These are phyloP conservation scores for Beta macrorhiza DNA, from an alignment of 179 eudicot species.

Conservation along the genomic window DNA sequence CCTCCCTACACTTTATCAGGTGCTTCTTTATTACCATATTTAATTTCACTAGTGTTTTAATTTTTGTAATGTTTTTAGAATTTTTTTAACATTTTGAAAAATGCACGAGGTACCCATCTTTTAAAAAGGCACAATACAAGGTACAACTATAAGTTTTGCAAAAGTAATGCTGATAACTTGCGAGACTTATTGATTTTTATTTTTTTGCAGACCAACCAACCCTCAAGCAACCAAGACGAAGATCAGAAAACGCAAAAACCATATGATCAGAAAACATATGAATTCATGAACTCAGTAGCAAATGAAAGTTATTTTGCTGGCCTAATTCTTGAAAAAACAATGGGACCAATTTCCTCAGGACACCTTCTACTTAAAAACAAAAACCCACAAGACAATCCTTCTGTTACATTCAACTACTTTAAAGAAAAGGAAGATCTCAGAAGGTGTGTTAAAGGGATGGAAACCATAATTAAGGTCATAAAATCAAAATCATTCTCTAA, in stretches of 20 bases:
- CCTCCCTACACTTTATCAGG: slow-evolving; percentile 23
- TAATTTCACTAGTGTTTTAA: neutral
- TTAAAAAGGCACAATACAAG: too few relatives aligned
- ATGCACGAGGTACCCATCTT: too few relatives aligned
- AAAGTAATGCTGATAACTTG: neutral
- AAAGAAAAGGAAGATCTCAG: slow-evolving; percentile 23
- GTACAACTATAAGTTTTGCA: too few relatives aligned
- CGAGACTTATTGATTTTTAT: neutral
- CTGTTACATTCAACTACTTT: slow-evolving; percentile 33
- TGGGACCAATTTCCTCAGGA: slow-evolving; percentile 27
- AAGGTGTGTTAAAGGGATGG: slow-evolving; percentile 29
- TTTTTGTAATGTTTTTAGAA: neutral
- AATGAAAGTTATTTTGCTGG: slow-evolving; percentile 13
- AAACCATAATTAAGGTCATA: slow-evolving; percentile 21
- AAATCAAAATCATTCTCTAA: slow-evolving; percentile 45
- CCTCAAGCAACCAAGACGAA: slow-evolving; percentile 14
- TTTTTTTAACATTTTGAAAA: too few relatives aligned
- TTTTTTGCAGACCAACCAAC: slow-evolving; percentile 25
- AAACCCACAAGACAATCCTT: slow-evolving; percentile 28
- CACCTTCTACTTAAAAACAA: slow-evolving; percentile 22
- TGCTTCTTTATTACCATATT: neutral
- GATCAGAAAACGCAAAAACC: slow-evolving; percentile 5
- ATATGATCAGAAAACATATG: slow-evolving; percentile 14
- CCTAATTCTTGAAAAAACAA: slow-evolving; percentile 27
- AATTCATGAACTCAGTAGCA: neutral